Evolutionary conservation across 192 early-diverging fungal species (phyloP), one percentile per base, ranked within the genome.

Genomic region (Phycomyces blakesleeanus): DNA sequence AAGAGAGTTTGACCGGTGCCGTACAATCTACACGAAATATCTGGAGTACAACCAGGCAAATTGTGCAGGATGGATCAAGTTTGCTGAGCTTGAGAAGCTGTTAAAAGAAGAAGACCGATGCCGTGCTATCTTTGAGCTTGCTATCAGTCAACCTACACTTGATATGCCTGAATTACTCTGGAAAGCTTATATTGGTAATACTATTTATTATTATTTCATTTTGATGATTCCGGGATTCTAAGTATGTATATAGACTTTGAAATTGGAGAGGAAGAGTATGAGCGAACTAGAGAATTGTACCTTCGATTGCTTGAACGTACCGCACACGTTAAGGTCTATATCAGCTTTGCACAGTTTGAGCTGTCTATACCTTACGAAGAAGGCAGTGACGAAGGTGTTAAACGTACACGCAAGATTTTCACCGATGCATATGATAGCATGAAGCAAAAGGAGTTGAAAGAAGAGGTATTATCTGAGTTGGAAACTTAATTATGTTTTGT

Each of bases 151-250:
- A 74, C 87, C 87, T 0, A 83, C 81, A 15, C 70, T 99, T 63
- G 96, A 99, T 63, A 97, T 98, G 96, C 97, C 97, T 34, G 97
- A 99, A 68, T 84, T 98, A 15, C 72, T 99, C 50, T 99, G 97
- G 97, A 99, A 97, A 75, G 87, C 92, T 0, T 99, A 91, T 70
- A 96, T 99, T 69, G 89, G 71, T 73, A 53, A 54, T 25, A 20
- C 5, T 34, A 0, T 15, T 5, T 57, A 1, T 21, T 7, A 34
- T 24, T 50, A n/a, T 47, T 47, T 47, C 2, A 47, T 6, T 41
- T 41, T 41, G 8, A 47, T 7, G 12, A 11, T 47, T 6, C 2
- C 18, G 11, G 2, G 29, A 34, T 34, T 34, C 44, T 47, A 47
- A n/a, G 3, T 2, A 18, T 18, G 3, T 15, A 14, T 22, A 55